Evolutionary conservation across 192 early-diverging fungal genomes (phyloP), one percentile per base, ranked within the genome.

Genomic region (Podila horticola): DNA sequence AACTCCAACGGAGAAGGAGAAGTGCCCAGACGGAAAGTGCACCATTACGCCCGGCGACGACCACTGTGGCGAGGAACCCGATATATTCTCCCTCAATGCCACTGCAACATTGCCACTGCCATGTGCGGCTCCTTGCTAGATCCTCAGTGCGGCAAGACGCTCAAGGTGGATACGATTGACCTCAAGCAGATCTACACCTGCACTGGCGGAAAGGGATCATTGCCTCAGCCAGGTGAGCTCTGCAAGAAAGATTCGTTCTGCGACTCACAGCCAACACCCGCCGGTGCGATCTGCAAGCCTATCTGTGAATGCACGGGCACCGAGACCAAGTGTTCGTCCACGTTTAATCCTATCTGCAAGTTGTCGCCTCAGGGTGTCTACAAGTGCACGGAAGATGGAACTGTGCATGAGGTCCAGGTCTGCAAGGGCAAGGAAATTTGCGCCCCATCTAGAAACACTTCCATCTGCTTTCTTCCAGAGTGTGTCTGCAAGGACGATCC

Each of bases 401-500:
- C 19, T 9, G 34, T 38, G 12, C 22, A 64, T 8, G 41, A 50
- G 41, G 45, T 64, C 12, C n/a, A 64, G 41, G 63, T 29, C 2
- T 64, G 63, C 45, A 64, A 28, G 6, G 51, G 26, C 3, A 22
- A 50, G 0, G 49, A 34, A 26, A 67, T 3, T 50, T 67, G 65
- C 6, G 31, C 8, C 30, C 9, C 17, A 1, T 6, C 34, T 0
- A 50, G 50, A 4, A 30, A 33, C 12, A 1, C 30, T 2, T n/a
- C 65, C 20, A 57, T 3, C 11, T 67, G 65, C 24, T 31, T 49
- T 10, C 28, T 49, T 9, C 65, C 30, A 4, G 50, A 66, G n/a
- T 66, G 65, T 28, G 31, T 19, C 10, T 66, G 65, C 30, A 66
- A 51, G 65, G 29, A 66, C 19, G 30, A n/a, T 1, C 5, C 12